Conservation (phyloP, 2,329 filamentous ascomycete species). For the Venturia aucupariae region DNA sequence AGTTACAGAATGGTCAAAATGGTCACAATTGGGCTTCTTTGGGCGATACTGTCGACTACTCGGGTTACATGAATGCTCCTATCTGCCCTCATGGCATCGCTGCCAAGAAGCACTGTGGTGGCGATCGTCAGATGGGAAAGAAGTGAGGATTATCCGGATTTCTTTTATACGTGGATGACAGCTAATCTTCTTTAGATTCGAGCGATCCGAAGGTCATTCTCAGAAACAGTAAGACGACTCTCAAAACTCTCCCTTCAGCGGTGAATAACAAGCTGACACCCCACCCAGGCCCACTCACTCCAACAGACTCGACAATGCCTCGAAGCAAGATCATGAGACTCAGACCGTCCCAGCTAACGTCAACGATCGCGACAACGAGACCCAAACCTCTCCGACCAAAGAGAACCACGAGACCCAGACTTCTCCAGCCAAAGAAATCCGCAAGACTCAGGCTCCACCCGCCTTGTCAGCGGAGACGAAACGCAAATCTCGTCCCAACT, state of each 20-base stretch:
- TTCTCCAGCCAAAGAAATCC: not conserved
- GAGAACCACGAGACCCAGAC: not conserved
- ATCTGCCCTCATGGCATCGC: not conserved
- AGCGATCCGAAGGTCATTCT: not conserved
- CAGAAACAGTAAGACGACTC: not conserved
- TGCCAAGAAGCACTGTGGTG: not conserved
- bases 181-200: not conserved
- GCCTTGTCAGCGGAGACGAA: not conserved
- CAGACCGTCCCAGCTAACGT: not conserved
- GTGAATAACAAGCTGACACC: not conserved
- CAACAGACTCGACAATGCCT: not conserved
- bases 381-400: not conserved
- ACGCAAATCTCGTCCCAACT: not conserved
- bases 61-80: not conserved
- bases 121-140: not conserved
- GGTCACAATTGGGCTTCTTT: conserved; percentile 1
- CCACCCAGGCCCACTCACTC: not conserved
- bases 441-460: not conserved
- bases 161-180: not conserved
- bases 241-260: not conserved
- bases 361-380: not conserved
- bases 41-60: not conserved
- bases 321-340: not conserved
- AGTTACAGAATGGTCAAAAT: not conserved
- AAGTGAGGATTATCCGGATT: not conserved